Base-by-base conservation (phyloP, 1,284 basidiomycete genomes). In the Grifola frondosa region DNA sequence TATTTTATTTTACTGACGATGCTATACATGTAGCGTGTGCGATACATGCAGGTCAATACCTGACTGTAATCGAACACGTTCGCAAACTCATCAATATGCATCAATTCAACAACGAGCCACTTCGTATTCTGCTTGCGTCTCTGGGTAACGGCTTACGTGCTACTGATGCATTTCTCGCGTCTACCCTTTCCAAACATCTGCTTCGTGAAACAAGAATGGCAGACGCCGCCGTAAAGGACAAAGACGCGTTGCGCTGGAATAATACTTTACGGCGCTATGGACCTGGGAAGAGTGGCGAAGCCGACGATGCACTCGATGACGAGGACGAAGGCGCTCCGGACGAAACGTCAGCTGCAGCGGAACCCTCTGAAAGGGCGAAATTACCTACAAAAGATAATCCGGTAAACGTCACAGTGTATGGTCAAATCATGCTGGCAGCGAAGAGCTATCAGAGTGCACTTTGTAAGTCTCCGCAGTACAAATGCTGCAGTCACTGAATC, bases 361-460 rank as follows among this genome's bases (percentile, higher is more conserved):
- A 58, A 15, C 43, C 63, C 10, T 12, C 23, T 9, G 55, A 53
- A 19, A 40, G 40, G 20, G 48, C 56, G 13, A 55, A 44, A 17
- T 16, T 81, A 31, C 91, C 91, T 0, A 88, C 75, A 7, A 86
- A 83, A 60, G 67, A 77, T 23, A 93, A 88, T 49, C 89, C 94
- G 0, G 66, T 88, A 17, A 74, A 83, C 41, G 77, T 91, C 24
- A 73, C 86, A 2, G 70, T 92, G n/a, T 97, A 97, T 61, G 93
- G 91, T 0, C 88, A 91, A 60, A 79, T 95, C 49, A 86, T 92
- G 61, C 77, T 92, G 7, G 80, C 82, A 3, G 85, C 89, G 3
- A 88, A 84, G 66, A 94, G 90, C 54, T 95, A 88, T 61, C 91
- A 97, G 59, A 88, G 88, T 44, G 90, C 92, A 1, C 80, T 97